These are phyloP conservation scores for Jamesozyma lodderae DNA, from an alignment of 805 yeast genomes.

Conservation along the genomic window DNA sequence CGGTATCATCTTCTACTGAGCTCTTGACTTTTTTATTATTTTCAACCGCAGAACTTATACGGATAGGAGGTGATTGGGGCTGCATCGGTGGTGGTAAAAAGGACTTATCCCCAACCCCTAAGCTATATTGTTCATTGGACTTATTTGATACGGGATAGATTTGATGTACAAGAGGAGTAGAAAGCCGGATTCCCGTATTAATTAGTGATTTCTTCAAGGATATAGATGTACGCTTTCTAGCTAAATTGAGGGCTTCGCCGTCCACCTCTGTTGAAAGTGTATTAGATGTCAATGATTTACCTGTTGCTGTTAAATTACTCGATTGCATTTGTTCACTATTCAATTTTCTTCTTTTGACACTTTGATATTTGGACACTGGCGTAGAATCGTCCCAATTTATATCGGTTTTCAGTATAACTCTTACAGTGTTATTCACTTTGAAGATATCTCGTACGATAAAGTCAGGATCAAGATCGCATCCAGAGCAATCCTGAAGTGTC, in stretches of 20 bases:
- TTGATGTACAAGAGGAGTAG: slow-evolving; percentile 32
- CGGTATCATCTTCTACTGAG: slow-evolving; percentile 24
- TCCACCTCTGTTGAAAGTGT: no score
- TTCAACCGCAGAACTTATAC: slow-evolving; percentile 25
- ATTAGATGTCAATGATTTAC: background rate
- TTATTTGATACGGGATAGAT: slow-evolving; percentile 18
- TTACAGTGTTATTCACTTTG: slow-evolving; percentile 37
- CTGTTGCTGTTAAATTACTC: slow-evolving; percentile 4
- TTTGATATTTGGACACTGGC: slow-evolving; percentile 15
- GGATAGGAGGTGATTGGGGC: slow-evolving; percentile 29
- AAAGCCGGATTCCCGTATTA: slow-evolving; percentile 17
- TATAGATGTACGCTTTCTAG: slow-evolving; percentile 8
- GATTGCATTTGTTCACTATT: slow-evolving; percentile 10
- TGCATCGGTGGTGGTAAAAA: slow-evolving; percentile 27
- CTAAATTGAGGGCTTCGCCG: slow-evolving; percentile 7
- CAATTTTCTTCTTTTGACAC: slow-evolving; percentile 14
- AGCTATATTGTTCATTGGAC: slow-evolving; percentile 13
- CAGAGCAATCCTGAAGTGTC: slow-evolving; percentile 53
- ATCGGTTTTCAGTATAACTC: slow-evolving; percentile 37
- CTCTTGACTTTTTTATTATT: slow-evolving; percentile 22
- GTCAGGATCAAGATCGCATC: slow-evolving; percentile 74
- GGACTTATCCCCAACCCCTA: slow-evolving; percentile 21
- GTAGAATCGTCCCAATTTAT: slow-evolving; percentile 24
- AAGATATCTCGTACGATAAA: slow-evolving; percentile 56
- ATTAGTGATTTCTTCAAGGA: slow-evolving; percentile 2